Percentiles rank a stretch among this genome's conserved stretches.
phyloP scores from a whole-genome alignment of 495 filamentous ascomycete species.

The Astrothelium macrocarpum region DNA sequence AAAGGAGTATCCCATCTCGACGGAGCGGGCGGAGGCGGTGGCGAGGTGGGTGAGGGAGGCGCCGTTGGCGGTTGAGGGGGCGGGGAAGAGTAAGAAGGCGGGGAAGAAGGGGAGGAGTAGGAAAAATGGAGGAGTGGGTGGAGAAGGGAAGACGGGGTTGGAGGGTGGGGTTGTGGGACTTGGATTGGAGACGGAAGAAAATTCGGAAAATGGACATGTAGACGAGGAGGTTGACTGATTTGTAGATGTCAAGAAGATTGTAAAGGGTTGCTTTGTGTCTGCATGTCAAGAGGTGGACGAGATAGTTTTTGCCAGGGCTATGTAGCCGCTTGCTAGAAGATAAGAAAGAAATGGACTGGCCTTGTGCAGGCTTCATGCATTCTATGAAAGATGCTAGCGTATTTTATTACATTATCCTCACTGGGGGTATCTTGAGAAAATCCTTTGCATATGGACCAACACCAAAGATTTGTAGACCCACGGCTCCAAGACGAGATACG shows the following conservation, averaged over 20 bases:
- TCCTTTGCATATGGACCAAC: not conserved
- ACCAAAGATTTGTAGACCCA: not conserved
- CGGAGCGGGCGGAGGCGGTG: slow-evolving; percentile 57
- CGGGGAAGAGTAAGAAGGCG: slow-evolving; percentile 21
- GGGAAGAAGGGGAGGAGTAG: slow-evolving; percentile 22
- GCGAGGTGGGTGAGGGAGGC: slow-evolving; percentile 60
- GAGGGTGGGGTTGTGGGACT: slow-evolving; percentile 4
- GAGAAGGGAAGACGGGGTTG: not conserved
- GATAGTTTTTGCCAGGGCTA: not conserved
- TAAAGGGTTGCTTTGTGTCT: not conserved
- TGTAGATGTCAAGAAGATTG: not conserved
- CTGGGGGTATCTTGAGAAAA: not conserved
- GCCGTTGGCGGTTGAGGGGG: slow-evolving; percentile 28
- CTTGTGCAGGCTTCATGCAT: no score
- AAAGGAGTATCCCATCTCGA: slow-evolving; percentile 58
- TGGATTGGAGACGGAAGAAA: slow-evolving; percentile 1
- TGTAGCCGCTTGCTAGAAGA: not conserved
- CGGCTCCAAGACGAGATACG: no score
- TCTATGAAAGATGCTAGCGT: not conserved
- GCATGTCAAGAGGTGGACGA: not conserved
- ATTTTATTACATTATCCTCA: not conserved
- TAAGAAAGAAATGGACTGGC: no score
- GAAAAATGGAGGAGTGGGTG: not conserved
- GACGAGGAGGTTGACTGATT: slow-evolving; percentile 9
- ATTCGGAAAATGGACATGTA: not conserved